Evolutionary conservation across 2,329 filamentous ascomycete species (phyloP).

Genomic region (Scedosporium boydii): DNA sequence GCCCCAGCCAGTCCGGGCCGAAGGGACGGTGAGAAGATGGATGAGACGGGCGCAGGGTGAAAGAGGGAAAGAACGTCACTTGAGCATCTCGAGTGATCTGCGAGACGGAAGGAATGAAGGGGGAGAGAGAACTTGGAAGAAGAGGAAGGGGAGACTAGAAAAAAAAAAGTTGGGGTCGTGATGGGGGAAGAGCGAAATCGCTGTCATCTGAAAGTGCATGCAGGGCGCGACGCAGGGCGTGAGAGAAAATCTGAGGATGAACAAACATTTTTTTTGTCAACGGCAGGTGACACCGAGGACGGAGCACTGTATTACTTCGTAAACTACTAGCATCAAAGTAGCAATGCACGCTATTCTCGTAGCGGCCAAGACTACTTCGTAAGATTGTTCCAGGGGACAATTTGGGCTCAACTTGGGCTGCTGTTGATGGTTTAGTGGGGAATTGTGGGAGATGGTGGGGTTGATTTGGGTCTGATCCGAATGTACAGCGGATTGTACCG

Average conservation of each 20-base stretch:
- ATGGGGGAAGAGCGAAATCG: neutral
- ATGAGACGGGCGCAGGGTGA: neutral
- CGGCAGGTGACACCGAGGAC: neutral
- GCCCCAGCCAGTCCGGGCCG: conserved; percentile 1
- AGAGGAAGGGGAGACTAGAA: neutral
- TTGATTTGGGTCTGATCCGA: neutral
- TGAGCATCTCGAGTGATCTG: neutral
- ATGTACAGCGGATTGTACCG: neutral
- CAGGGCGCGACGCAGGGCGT: no score
- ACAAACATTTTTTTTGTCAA: neutral
- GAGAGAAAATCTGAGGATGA: neutral
- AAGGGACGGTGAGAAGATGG: neutral
- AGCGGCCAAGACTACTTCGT: neutral
- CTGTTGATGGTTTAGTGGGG: neutral
- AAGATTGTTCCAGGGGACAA: neutral
- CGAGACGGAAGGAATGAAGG: neutral
- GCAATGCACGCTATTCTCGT: neutral
- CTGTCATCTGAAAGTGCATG: neutral
- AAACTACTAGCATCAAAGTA: neutral
- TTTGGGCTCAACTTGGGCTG: neutral
- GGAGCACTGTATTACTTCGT: neutral
- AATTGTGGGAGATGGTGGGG: neutral
- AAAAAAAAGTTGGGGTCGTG: neutral
- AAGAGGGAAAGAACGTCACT: neutral
- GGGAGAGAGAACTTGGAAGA: no score